Evolutionary conservation across 2,329 filamentous ascomycete genomes (phyloP).

Genomic region (Ascochyta koolunga): DNA sequence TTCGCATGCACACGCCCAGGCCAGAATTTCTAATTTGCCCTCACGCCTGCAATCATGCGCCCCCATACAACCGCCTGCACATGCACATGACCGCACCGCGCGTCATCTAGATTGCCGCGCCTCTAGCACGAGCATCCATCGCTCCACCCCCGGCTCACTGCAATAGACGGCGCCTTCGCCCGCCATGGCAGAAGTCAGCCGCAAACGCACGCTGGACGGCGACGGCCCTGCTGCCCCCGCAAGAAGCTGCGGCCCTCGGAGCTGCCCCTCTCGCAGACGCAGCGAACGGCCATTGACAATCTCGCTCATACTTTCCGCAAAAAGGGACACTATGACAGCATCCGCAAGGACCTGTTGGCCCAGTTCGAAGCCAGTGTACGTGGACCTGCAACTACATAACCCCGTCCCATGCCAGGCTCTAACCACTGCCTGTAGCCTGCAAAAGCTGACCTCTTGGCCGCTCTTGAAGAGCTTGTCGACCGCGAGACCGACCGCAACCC

Average conservation of each 20-base stretch:
- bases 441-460: constrained; percentile 68
- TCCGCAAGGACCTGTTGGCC: constrained; percentile 78
- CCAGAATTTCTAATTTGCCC: constrained; percentile 3
- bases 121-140: constrained; percentile 2
- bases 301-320: constrained; percentile 85
- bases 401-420: neutral
- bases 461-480: constrained; percentile 72
- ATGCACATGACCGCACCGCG: constrained; percentile 1
- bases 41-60: constrained; percentile 3
- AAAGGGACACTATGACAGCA: constrained; percentile 79
- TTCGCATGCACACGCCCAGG: constrained; percentile 7
- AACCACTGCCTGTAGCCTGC: constrained; percentile 62
- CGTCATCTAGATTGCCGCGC: neutral
- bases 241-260: constrained; percentile 76
- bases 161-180: neutral
- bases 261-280: constrained; percentile 74
- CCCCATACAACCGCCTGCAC: constrained; percentile 7
- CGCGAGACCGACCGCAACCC: constrained; percentile 78
- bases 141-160: constrained; percentile 3
- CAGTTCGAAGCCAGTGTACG: constrained; percentile 74
- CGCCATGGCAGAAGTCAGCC: constrained; percentile 42
- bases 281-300: constrained; percentile 73
- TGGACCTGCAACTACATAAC: neutral
- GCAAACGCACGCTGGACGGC: constrained; percentile 40
- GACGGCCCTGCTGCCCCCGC: constrained; percentile 44